These are phyloP conservation scores for Suillus bovinus DNA, from an alignment of 768 basidiomycete species.

Conservation along the genomic window DNA sequence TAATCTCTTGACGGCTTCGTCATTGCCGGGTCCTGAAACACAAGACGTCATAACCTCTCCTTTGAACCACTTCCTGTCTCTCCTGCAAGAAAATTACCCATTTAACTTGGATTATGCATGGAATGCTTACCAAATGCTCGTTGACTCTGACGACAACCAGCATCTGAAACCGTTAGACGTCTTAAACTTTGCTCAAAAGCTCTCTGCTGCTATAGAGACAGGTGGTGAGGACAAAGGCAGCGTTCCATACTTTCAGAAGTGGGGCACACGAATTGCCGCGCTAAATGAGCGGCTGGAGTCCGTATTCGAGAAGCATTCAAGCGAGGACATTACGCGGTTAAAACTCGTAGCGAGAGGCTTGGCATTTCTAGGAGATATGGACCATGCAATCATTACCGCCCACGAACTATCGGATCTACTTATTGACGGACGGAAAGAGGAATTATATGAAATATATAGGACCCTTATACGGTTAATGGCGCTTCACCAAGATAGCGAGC, in stretches of 20 bases:
- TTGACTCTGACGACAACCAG: background rate
- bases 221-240: slow-evolving; percentile 17
- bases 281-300: slow-evolving; percentile 32
- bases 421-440: slow-evolving; percentile 20
- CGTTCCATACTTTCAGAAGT: slow-evolving; percentile 27
- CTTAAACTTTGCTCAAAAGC: slow-evolving; percentile 27
- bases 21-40: slow-evolving; percentile 8
- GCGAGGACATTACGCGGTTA: slow-evolving; percentile 19
- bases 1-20: slow-evolving; percentile 13
- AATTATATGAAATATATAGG: slow-evolving; percentile 35
- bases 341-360: slow-evolving; percentile 33
- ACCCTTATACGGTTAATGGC: slow-evolving; percentile 38
- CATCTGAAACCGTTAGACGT: slow-evolving; percentile 20
- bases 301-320: slow-evolving; percentile 21
- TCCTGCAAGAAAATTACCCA: slow-evolving; percentile 19
- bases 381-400: slow-evolving; percentile 33
- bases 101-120: slow-evolving; percentile 43
- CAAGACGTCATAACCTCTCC: slow-evolving; percentile 3
- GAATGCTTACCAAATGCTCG: slow-evolving; percentile 34
- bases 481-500: slow-evolving; percentile 31
- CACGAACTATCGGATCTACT: slow-evolving; percentile 26
- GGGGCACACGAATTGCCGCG: slow-evolving; percentile 40
- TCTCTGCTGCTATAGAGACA: slow-evolving; percentile 19
- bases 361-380: slow-evolving; percentile 40
- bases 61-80: slow-evolving; percentile 19